These are phyloP conservation scores for Mortierella alpina DNA, from an alignment of 192 early-diverging fungal genomes.

Conservation along the genomic window DNA sequence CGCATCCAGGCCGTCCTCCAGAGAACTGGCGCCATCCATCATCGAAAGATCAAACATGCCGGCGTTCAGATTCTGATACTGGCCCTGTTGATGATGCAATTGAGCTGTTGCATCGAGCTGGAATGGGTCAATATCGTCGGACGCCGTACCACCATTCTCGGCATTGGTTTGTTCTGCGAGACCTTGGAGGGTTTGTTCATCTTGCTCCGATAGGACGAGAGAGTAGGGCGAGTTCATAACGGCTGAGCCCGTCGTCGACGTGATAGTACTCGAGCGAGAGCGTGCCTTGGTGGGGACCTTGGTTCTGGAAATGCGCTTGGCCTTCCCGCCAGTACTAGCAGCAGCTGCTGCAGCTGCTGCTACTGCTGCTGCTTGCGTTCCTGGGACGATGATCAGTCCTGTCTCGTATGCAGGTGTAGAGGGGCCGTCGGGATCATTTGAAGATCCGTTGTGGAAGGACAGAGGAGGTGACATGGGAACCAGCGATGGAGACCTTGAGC, in stretches of 20 bases:
- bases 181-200: constrained; percentile 36
- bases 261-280: constrained; percentile 46
- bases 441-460: constrained; percentile 25
- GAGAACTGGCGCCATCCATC: constrained; percentile 2
- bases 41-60: constrained; percentile 29
- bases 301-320: constrained; percentile 35
- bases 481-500: constrained; percentile 41
- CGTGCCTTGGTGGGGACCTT: constrained; percentile 41
- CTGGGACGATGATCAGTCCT: constrained; percentile 36
- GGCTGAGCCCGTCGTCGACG: constrained; percentile 1
- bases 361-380: constrained; percentile 12
- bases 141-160: background rate
- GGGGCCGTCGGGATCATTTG: constrained; percentile 4
- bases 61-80: constrained; percentile 39
- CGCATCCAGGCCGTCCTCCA: constrained; percentile 22
- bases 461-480: constrained; percentile 42
- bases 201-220: constrained; percentile 45
- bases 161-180: constrained; percentile 21
- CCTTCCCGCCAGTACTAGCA: constrained; percentile 33
- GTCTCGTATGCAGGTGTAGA: constrained; percentile 44
- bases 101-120: constrained; percentile 26
- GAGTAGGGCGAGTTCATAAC: constrained; percentile 27
- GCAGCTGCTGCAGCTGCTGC: constrained; percentile 8
- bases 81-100: constrained; percentile 17
- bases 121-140: constrained; percentile 32